Evolutionary conservation across 805 yeast genomes (phyloP), one percentile per base, ranked within the genome.

Genomic region (Zygoascus flipseniorum): DNA sequence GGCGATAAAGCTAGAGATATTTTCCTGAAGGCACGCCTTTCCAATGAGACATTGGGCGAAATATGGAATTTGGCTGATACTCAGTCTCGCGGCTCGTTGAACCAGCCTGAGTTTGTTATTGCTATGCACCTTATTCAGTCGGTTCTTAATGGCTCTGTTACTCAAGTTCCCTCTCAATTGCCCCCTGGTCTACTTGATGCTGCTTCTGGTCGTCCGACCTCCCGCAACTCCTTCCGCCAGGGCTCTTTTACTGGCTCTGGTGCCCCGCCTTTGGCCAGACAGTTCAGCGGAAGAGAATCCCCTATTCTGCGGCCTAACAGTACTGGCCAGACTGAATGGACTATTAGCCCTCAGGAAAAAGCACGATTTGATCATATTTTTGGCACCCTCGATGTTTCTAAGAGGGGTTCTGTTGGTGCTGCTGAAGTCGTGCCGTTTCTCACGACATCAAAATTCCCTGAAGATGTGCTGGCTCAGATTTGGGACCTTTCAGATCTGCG

Each of bases 41-140:
- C 96, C 28, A 85, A 83, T 37, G 78, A 79, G 26, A 77, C 82
- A 1, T 74, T 93, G 56, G 96, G 95, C 54, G 85, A 83, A 65
- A 83, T 93, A 55, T 93, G 99, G 99, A 78, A 78, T 52, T 74
- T 92, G 54, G 93, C 86, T 45, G 99, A 93, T 66, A 80, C 82
- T 56, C 77, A 78, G 52, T 82, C 82, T 60, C 70, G 78, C 1
- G 99, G 99, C 5, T 74, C 79, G 53, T 78, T 93, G 61, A 76
- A 79, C 53, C 79, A 82, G 64, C 76, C 82, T 14, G 90, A 88
- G 65, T 93, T 93, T 62, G 80, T 88, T 46, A 79, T 92, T 62
- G 97, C 98, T 8, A 92, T 93, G 99, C 95, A 87, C 69, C 76
- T 93, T 65, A 88, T 93, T 58, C 97, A 92, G 68, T 83, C 89